Conservation (phyloP, 2,329 filamentous ascomycete species). For the Phialophora tarda region DNA sequence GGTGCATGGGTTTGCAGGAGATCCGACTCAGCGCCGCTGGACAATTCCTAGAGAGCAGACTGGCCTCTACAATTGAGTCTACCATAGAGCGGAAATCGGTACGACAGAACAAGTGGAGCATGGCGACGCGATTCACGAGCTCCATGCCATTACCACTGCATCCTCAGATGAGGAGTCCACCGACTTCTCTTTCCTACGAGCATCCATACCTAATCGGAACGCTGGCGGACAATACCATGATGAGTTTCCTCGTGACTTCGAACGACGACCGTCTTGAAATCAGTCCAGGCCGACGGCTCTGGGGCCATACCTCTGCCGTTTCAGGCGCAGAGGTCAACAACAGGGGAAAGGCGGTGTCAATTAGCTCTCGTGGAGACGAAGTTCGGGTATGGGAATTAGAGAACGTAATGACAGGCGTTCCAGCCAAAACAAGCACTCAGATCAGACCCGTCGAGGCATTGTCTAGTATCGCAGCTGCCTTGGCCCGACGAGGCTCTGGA, state of each 20-base stretch:
- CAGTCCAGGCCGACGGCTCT: constrained; percentile 75
- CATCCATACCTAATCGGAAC: constrained; percentile 87
- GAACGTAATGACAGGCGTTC: constrained; percentile 51
- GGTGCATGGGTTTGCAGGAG: constrained; percentile 92
- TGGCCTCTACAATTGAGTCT: constrained; percentile 38
- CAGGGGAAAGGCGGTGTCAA: constrained; percentile 86
- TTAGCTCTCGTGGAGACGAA: constrained; percentile 78
- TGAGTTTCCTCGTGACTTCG: constrained; percentile 80
- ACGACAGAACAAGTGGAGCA: constrained; percentile 18
- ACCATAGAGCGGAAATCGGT: constrained; percentile 11
- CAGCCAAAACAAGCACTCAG: constrained; percentile 60
- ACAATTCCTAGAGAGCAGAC: constrained; percentile 28
- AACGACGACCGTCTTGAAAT: constrained; percentile 69
- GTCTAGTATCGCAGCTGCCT: constrained; percentile 23
- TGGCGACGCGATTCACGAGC: constrained; percentile 39
- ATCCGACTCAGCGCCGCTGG: constrained; percentile 56
- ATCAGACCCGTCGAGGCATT: constrained; percentile 49
- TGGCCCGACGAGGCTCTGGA: constrained; percentile 41
- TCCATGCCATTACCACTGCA: constrained; percentile 45
- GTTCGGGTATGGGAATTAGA: constrained; percentile 90
- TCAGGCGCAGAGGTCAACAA: constrained; percentile 83
- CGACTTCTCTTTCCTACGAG: constrained; percentile 70
- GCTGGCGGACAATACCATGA: constrained; percentile 84
- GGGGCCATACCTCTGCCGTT: constrained; percentile 90
- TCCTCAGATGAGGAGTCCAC: constrained; percentile 51